A percentile compares a stretch with the other conserved stretches of the same genome.
Evolutionary conservation across 768 basidiomycete species (phyloP).

Genomic region (Tricholoma terreum): DNA sequence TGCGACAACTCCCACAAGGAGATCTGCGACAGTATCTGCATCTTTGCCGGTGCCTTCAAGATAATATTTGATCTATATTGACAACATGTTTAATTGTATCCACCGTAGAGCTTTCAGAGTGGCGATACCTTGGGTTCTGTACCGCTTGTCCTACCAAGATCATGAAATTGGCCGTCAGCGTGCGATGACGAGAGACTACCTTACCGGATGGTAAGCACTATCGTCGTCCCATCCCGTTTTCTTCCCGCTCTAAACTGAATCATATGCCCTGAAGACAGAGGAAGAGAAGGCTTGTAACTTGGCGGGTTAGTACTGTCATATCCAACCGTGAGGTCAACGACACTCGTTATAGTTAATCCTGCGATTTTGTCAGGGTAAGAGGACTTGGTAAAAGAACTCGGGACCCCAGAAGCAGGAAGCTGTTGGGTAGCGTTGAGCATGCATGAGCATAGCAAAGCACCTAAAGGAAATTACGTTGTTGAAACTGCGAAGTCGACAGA

Average conservation of each 20-base stretch:
- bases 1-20: constrained; percentile 54
- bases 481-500: constrained; percentile 60
- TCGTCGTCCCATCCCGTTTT: constrained; percentile 36
- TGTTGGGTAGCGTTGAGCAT: not conserved
- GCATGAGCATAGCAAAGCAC: not conserved
- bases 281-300: constrained; percentile 55
- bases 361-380: constrained; percentile 63
- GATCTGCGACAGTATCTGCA: constrained; percentile 37
- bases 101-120: not conserved
- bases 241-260: constrained; percentile 67
- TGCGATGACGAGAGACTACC: constrained; percentile 8
- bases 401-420: constrained; percentile 15
- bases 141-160: constrained; percentile 65
- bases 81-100: not conserved
- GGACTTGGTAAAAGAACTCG: constrained; percentile 15
- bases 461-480: constrained; percentile 35
- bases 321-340: constrained; percentile 75
- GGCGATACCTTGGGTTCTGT: constrained; percentile 79
- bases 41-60: constrained; percentile 73
- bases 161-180: not conserved
- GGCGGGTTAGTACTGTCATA: constrained; percentile 79
- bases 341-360: constrained; percentile 53
- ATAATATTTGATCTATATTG: constrained; percentile 79
- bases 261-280: constrained; percentile 82
- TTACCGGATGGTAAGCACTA: constrained; percentile 72